Conservation (phyloP, 768 basidiomycete species). For the Boletus rex-veris region DNA sequence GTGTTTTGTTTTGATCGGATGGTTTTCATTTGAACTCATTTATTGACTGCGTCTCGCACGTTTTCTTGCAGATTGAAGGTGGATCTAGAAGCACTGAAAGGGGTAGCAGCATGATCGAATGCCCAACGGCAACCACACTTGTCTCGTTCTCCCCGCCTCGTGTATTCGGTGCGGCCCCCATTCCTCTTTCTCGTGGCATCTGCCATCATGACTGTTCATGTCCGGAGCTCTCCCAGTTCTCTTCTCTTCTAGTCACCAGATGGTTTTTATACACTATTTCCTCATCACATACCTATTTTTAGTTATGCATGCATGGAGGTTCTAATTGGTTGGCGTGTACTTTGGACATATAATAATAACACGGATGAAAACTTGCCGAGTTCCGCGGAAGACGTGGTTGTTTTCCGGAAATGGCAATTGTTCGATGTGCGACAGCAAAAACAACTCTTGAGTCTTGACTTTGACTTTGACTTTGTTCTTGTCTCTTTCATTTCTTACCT, state of each 20-base stretch:
- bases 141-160: constrained; percentile 27
- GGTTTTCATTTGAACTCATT: constrained; percentile 28
- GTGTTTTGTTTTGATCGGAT: constrained; percentile 14
- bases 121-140: constrained; percentile 5
- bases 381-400: no score
- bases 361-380: no score
- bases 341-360: constrained; percentile 13
- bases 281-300: constrained; percentile 26
- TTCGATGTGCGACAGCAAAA: not conserved
- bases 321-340: constrained; percentile 23
- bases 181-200: constrained; percentile 23
- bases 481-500: constrained; percentile 5
- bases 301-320: constrained; percentile 22
- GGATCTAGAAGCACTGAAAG: constrained; percentile 54
- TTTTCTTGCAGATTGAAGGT: constrained; percentile 58
- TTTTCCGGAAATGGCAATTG: constrained; percentile 1
- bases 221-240: constrained; percentile 3
- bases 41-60: constrained; percentile 34
- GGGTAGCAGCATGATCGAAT: constrained; percentile 27
- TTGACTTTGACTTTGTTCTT: constrained; percentile 3
- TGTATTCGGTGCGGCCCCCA: constrained; percentile 33
- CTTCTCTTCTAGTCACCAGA: constrained; percentile 2
- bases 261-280: constrained; percentile 28
- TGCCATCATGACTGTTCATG: constrained; percentile 11
- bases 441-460: no score